phyloP scores from a whole-genome alignment of 257 asterid species.

The Nicotiana noctiflora region DNA sequence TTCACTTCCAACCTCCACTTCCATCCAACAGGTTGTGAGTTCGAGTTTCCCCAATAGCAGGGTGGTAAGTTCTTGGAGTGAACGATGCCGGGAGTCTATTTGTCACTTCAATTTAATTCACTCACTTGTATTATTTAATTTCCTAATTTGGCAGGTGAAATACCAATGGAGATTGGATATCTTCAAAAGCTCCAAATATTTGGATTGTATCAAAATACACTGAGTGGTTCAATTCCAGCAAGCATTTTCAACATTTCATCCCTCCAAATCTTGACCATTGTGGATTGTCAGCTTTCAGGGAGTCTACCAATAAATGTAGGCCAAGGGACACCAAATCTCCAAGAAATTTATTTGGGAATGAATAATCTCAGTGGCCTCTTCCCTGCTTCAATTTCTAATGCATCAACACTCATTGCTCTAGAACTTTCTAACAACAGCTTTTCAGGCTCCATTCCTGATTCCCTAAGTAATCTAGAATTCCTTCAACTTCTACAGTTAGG shows the following conservation, averaged over 20 bases:
- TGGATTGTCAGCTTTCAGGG: slow-evolving; percentile 2
- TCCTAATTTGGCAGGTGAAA: slow-evolving; percentile 8
- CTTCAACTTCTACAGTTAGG: slow-evolving; percentile 15
- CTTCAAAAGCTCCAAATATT: background rate
- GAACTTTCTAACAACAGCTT: slow-evolving; percentile 12
- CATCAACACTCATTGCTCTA: slow-evolving; percentile 12
- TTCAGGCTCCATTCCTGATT: slow-evolving; percentile 27
- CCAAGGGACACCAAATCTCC: slow-evolving; percentile 11
- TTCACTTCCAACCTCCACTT: no score
- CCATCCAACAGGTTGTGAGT: no score
- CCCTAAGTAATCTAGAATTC: slow-evolving; percentile 22
- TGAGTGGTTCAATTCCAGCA: slow-evolving; percentile 12
- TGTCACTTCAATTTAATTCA: no score
- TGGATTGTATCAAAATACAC: slow-evolving; percentile 4
- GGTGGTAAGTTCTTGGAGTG: no score
- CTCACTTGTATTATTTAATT: background rate
- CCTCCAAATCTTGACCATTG: background rate
- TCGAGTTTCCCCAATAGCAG: no score
- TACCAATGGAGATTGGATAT: slow-evolving; percentile 12
- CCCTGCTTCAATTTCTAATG: slow-evolving; percentile 20
- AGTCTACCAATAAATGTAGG: background rate
- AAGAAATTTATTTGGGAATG: background rate
- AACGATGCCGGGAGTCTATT: no score
- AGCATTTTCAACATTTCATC: slow-evolving; percentile 16
- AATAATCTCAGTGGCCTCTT: slow-evolving; percentile 12